Conservation (phyloP, 129 eudicot species). For the Saposhnikovia divaricata region DNA sequence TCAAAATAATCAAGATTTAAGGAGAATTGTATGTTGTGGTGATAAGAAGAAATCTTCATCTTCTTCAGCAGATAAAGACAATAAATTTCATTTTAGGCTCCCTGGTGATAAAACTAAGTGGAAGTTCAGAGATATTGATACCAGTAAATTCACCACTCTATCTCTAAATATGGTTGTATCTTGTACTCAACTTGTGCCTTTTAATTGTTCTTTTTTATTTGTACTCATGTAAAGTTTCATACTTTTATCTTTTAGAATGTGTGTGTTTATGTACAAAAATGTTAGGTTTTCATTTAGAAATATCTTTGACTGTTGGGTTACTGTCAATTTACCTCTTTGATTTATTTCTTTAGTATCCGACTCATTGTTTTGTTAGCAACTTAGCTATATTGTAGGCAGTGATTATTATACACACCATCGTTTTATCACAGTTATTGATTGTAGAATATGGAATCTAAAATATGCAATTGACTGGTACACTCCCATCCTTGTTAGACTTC, state of each 20-base stretch:
- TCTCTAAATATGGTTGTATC: not conserved
- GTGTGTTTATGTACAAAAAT: not conserved
- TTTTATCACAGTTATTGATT: too few species aligned
- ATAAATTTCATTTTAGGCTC: constrained; percentile 49
- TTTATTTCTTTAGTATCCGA: not conserved
- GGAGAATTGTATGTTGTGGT: constrained; percentile 51
- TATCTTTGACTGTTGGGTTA: not conserved
- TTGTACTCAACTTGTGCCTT: not conserved
- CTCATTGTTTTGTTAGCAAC: not conserved
- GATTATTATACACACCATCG: too few species aligned
- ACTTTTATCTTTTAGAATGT: not conserved
- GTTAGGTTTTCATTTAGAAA: not conserved
- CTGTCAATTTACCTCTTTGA: not conserved
- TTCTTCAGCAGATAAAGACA: constrained; percentile 38
- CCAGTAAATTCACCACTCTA: constrained; percentile 41
- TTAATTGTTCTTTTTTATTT: not conserved
- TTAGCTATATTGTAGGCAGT: not conserved
- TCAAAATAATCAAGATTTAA: constrained; percentile 26
- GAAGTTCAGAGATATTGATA: constrained; percentile 65
- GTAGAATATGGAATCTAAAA: not conserved
- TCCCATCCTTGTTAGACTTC: not conserved
- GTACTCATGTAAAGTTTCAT: not conserved
- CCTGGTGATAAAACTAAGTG: constrained; percentile 31
- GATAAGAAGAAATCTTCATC: constrained; percentile 25
- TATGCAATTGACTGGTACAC: not conserved